These are phyloP conservation scores for Diddensiella santjacobensis DNA, from an alignment of 805 yeast genomes.

Conservation along the genomic window DNA sequence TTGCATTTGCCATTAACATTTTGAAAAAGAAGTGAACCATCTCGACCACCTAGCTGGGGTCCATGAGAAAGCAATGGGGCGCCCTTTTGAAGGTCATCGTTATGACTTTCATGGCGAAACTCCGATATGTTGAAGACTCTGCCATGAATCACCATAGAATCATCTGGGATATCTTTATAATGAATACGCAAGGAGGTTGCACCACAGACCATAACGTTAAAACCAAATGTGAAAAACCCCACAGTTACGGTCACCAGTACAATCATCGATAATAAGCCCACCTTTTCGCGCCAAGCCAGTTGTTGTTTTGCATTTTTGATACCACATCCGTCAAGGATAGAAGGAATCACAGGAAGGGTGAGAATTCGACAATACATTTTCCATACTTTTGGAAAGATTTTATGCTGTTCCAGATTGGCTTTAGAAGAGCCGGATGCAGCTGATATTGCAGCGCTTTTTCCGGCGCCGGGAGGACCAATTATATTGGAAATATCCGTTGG, in stretches of 20 bases:
- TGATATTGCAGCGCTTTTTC: neutral
- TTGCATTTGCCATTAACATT: constrained; percentile 13
- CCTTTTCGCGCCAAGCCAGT: constrained; percentile 81
- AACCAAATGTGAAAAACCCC: constrained; percentile 55
- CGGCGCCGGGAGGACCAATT: neutral
- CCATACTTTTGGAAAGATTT: constrained; percentile 5
- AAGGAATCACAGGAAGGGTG: constrained; percentile 84
- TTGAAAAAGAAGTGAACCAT: constrained; percentile 13
- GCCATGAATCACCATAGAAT: constrained; percentile 68
- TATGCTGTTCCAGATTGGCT: neutral
- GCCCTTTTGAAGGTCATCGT: neutral
- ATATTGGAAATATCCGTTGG: neutral
- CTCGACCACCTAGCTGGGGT: constrained; percentile 11
- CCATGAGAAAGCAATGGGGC: constrained; percentile 5
- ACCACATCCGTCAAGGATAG: constrained; percentile 58
- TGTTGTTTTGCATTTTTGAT: constrained; percentile 65
- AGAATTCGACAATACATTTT: constrained; percentile 56
- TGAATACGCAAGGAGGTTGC: constrained; percentile 43
- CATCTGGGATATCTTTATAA: constrained; percentile 48
- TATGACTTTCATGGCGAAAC: constrained; percentile 47
- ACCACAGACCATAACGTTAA: constrained; percentile 69
- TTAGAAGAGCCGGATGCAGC: neutral
- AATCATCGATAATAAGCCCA: constrained; percentile 14
- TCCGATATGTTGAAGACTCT: constrained; percentile 59
- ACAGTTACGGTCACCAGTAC: constrained; percentile 7